Evolutionary conservation across 2,329 filamentous ascomycete species (phyloP).

Genomic region (Pseudogymnoascus sp.): DNA sequence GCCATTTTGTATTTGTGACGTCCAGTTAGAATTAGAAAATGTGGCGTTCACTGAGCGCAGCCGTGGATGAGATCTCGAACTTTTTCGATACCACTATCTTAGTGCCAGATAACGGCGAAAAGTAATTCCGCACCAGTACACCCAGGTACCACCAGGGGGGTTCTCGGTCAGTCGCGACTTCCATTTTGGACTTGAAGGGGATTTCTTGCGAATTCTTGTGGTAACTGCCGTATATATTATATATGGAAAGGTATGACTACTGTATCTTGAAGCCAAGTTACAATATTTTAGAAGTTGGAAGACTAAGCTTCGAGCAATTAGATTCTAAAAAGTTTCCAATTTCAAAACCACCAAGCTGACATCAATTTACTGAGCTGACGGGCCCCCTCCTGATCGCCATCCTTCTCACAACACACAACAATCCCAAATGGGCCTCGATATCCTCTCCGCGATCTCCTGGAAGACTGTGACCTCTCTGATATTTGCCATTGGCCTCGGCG

Average conservation of each 20-base stretch:
- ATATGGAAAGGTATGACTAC: not conserved
- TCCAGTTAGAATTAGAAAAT: constrained; percentile 1
- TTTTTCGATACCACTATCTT: constrained; percentile 15
- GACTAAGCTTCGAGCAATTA: not conserved
- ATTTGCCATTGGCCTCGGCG: constrained; percentile 12
- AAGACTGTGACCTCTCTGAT: not conserved
- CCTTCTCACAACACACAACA: not conserved
- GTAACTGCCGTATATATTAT: not conserved
- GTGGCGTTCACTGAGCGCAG: constrained; percentile 9
- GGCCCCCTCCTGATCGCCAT: not conserved
- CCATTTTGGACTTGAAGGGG: not conserved
- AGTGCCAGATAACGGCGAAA: constrained; percentile 7
- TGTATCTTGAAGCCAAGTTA: not conserved
- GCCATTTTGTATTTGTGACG: constrained; percentile 40
- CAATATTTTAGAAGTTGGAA: not conserved
- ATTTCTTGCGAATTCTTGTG: not conserved
- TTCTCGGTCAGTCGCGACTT: not conserved
- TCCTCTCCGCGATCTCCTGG: not conserved
- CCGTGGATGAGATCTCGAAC: constrained; percentile 7
- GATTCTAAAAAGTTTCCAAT: not conserved
- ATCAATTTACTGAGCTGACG: not conserved
- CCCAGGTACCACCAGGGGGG: not conserved
- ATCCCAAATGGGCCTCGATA: constrained; percentile 5
- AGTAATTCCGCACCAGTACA: not conserved
- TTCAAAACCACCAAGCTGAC: not conserved